phyloP scores from a whole-genome alignment of 495 filamentous ascomycete genomes.

The Penicillium herquei region DNA sequence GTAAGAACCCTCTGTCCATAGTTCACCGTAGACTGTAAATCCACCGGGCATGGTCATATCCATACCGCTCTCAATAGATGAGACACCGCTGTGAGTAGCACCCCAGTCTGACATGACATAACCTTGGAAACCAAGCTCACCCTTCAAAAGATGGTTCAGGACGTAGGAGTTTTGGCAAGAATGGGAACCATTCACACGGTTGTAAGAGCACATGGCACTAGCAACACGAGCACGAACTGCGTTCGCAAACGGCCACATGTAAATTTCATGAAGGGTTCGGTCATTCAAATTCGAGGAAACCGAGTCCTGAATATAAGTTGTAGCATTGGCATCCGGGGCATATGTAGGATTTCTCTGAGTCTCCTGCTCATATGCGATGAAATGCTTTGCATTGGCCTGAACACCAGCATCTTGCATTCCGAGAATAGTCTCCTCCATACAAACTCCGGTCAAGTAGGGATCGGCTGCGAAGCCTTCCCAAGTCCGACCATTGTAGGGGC shows the following conservation, averaged over 20 bases:
- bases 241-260: constrained; percentile 74
- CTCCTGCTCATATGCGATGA: constrained; percentile 60
- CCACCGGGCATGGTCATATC: constrained; percentile 62
- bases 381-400: constrained; percentile 60
- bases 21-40: constrained; percentile 20
- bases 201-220: constrained; percentile 70
- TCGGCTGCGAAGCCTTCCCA: constrained; percentile 77
- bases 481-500: constrained; percentile 49
- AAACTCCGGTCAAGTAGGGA: constrained; percentile 59
- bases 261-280: constrained; percentile 75
- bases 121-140: constrained; percentile 65
- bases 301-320: constrained; percentile 72
- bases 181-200: constrained; percentile 64
- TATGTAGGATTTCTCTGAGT: constrained; percentile 26
- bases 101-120: constrained; percentile 67
- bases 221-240: constrained; percentile 60
- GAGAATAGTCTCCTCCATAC: constrained; percentile 51
- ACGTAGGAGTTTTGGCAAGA: constrained; percentile 62
- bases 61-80: constrained; percentile 53
- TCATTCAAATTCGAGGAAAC: constrained; percentile 60
- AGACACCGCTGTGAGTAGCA: constrained; percentile 55
- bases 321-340: constrained; percentile 59
- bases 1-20: constrained; percentile 53
- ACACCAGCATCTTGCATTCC: constrained; percentile 58
- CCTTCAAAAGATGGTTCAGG: constrained; percentile 62